Conservation (phyloP, 495 filamentous ascomycete genomes). For the Pyrenula aspistea region DNA sequence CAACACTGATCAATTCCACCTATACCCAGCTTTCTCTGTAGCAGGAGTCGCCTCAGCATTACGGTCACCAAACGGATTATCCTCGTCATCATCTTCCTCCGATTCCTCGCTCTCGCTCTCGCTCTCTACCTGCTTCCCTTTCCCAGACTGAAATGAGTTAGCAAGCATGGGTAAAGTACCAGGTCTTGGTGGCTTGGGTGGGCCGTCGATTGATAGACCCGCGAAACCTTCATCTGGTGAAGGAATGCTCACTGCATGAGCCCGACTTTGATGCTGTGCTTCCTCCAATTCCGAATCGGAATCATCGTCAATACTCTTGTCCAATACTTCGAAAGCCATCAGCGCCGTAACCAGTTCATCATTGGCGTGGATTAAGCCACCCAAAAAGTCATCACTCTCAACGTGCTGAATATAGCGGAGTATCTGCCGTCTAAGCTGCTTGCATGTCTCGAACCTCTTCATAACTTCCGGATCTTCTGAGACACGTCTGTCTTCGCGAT, state of each 20-base stretch:
- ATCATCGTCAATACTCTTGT: constrained; percentile 92
- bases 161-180: neutral
- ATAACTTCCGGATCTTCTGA: constrained; percentile 71
- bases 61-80: constrained; percentile 69
- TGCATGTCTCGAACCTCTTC: constrained; percentile 74
- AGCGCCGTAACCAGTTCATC: constrained; percentile 82
- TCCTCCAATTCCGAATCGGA: constrained; percentile 70
- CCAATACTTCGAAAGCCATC: constrained; percentile 87
- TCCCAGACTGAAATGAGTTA: too few relatives aligned
- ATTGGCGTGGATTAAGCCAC: constrained; percentile 68
- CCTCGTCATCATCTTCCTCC: constrained; percentile 48
- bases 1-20: constrained; percentile 34
- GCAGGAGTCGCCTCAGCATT: constrained; percentile 57
- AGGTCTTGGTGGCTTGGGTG: constrained; percentile 29
- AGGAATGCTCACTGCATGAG: constrained; percentile 13
- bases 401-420: constrained; percentile 80
- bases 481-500: constrained; percentile 77
- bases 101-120: constrained; percentile 34
- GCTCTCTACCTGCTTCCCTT: constrained; percentile 6
- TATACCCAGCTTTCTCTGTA: constrained; percentile 39
- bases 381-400: constrained; percentile 73
- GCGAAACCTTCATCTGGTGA: constrained; percentile 23
- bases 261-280: constrained; percentile 24
- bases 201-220: constrained; percentile 24
- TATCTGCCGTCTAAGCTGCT: constrained; percentile 68